Evolutionary conservation across 2,329 filamentous ascomycete genomes (phyloP).

Genomic region (Colletotrichum sp.): DNA sequence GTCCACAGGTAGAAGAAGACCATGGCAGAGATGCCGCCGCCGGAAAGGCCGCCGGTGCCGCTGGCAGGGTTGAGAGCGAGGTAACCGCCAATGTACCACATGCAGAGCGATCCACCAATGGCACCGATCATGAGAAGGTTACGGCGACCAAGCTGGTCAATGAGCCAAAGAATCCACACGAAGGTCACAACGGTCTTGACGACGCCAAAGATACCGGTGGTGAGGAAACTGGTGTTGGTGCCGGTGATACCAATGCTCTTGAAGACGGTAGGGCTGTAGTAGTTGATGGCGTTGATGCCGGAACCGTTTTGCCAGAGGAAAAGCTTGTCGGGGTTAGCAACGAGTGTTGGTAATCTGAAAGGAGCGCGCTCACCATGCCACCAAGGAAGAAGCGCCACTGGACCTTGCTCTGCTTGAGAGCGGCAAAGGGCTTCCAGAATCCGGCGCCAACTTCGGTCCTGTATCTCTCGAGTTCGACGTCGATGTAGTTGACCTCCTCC

Average conservation of each 20-base stretch:
- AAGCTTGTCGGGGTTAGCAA: slow-evolving; percentile 39
- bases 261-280: slow-evolving; percentile 74
- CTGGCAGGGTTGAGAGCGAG: slow-evolving; percentile 45
- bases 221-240: slow-evolving; percentile 51
- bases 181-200: slow-evolving; percentile 74
- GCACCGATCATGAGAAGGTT: slow-evolving; percentile 70
- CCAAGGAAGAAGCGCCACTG: slow-evolving; percentile 77
- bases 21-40: slow-evolving; percentile 60
- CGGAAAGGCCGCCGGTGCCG: slow-evolving; percentile 36
- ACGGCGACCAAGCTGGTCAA: slow-evolving; percentile 61
- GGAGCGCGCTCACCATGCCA: slow-evolving; percentile 44
- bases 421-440: slow-evolving; percentile 75
- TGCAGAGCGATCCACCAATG: slow-evolving; percentile 57
- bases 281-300: slow-evolving; percentile 79
- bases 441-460: slow-evolving; percentile 67
- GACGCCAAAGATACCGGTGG: slow-evolving; percentile 78
- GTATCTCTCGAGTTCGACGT: slow-evolving; percentile 71
- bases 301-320: slow-evolving; percentile 81
- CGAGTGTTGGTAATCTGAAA: background rate
- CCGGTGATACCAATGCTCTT: slow-evolving; percentile 51
- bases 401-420: slow-evolving; percentile 59
- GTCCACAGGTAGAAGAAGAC: slow-evolving; percentile 80
- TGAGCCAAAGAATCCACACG: slow-evolving; percentile 71
- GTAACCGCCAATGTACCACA: slow-evolving; percentile 65
- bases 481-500: slow-evolving; percentile 74